Base-by-base conservation (phyloP, 139 green algal genomes). In the Picochlorum sp. region DNA sequence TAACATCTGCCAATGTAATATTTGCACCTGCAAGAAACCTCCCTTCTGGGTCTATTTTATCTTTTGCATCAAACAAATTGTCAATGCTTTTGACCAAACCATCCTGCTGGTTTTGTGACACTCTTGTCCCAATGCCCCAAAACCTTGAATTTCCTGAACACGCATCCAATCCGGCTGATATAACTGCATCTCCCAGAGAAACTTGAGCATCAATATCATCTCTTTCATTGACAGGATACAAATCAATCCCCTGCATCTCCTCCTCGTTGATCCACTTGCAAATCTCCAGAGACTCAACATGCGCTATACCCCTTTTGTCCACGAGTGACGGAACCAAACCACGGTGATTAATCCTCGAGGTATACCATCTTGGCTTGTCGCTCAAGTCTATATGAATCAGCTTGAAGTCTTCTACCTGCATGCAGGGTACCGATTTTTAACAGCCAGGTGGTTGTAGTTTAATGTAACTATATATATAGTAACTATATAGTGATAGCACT, bases 321-420 rank as follows among this genome's bases (percentile, higher is more conserved):
- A 68, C 32, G 5, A 88, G 39, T 12, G 70, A 73, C 3, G 81
- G 81, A 16, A 88, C 81, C n/a, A 86, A 50, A 3, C 65, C 69
- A 1, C 57, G 57, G 0, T 51, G 67, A 51, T 76, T 76, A 7
- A 88, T 22, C 2, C 6, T 14, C 29, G 14, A 16, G 1, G 25
- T 28, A 35, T 67, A 87, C 73, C 74, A 87, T 3, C 6, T 4
- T 5, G 81, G 79, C 64, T 87, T 87, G 39, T 44, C 24, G 14
- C 57, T 65, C 9, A 88, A 50, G 57, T 88, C 79, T 2, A 88
- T 57, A 16, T 88, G 79, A 8, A 88, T 67, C 24, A 82, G 43
- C 2, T 74, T 47, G 51, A 80, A 77, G 3, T 50, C 44, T 1
- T 80, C 41, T 20, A 36, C 60, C n/a, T n/a, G n/a, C n/a, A n/a